phyloP scores from a whole-genome alignment of 2,329 filamentous ascomycete species.

The Xylariomycetidae sp. region DNA sequence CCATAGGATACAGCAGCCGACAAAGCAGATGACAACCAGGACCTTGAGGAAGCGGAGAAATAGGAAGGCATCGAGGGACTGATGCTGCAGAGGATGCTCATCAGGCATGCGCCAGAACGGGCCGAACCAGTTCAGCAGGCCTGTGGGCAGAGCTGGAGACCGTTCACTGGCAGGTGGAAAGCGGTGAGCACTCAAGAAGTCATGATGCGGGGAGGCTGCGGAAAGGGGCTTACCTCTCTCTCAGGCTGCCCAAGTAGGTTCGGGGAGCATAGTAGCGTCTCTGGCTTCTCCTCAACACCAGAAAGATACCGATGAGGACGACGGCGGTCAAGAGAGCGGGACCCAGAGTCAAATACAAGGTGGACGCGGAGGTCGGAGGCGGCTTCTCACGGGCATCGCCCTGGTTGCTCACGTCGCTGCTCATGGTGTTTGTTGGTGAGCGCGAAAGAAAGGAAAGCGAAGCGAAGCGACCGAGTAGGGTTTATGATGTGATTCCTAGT shows the following conservation, averaged over 20 bases:
- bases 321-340: constrained; percentile 32
- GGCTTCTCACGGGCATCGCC: constrained; percentile 11
- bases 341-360: constrained; percentile 36
- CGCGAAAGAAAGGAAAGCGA: constrained; percentile 1
- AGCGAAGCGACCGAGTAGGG: too few species aligned
- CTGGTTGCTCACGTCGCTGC: constrained; percentile 17
- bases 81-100: constrained; percentile 78
- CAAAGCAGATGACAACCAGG: constrained; percentile 67
- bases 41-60: constrained; percentile 85
- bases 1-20: constrained; percentile 80
- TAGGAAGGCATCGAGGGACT: constrained; percentile 87
- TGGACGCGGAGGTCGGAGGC: too few species aligned
- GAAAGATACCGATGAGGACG: constrained; percentile 38
- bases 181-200: not conserved
- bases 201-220: too few species aligned
- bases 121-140: constrained; percentile 61
- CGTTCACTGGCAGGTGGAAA: constrained; percentile 41
- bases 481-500: too few species aligned
- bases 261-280: constrained; percentile 44
- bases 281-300: constrained; percentile 38
- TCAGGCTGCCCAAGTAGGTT: constrained; percentile 42
- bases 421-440: constrained; percentile 8
- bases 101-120: constrained; percentile 65
- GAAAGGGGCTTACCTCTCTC: constrained; percentile 30
- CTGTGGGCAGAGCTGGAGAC: constrained; percentile 51